phyloP scores from a whole-genome alignment of 2,329 filamentous ascomycete genomes.

The Claviceps paspali region DNA sequence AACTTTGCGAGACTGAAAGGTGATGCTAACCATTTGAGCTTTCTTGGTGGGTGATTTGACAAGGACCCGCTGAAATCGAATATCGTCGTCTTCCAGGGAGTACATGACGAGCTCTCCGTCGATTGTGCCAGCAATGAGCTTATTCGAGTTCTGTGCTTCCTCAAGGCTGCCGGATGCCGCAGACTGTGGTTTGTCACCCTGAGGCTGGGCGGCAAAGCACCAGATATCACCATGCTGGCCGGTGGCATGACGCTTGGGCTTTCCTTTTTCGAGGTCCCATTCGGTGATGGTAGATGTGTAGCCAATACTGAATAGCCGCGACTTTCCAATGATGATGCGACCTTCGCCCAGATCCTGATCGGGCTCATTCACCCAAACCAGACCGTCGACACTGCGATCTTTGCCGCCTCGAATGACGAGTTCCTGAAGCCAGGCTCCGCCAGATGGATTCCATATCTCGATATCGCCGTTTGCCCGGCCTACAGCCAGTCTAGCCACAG shows the following conservation, averaged over 20 bases:
- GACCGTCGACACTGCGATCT: slow-evolving; percentile 74
- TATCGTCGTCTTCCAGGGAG: slow-evolving; percentile 68
- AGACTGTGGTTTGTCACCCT: slow-evolving; percentile 7
- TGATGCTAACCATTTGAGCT: slow-evolving; percentile 77
- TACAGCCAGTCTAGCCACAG: slow-evolving; percentile 62
- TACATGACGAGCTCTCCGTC: slow-evolving; percentile 82
- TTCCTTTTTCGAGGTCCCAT: slow-evolving; percentile 75
- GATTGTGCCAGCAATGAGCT: slow-evolving; percentile 74
- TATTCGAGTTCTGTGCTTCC: slow-evolving; percentile 28
- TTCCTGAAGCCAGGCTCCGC: slow-evolving; percentile 80
- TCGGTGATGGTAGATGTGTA: slow-evolving; percentile 87
- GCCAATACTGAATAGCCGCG: slow-evolving; percentile 90
- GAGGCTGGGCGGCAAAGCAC: slow-evolving; percentile 83
- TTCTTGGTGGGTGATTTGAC: slow-evolving; percentile 67
- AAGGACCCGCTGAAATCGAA: slow-evolving; percentile 65
- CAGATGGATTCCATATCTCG: slow-evolving; percentile 88
- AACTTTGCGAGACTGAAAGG: slow-evolving; percentile 71
- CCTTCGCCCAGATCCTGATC: slow-evolving; percentile 52
- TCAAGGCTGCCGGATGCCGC: slow-evolving; percentile 1
- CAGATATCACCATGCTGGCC: slow-evolving; percentile 94
- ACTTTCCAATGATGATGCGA: slow-evolving; percentile 48
- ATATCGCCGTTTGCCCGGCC: slow-evolving; percentile 91
- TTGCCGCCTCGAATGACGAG: slow-evolving; percentile 68
- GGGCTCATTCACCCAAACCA: slow-evolving; percentile 82
- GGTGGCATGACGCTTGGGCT: slow-evolving; percentile 66